Conservation (phyloP, 2,329 filamentous ascomycete species). For the Zymoseptoria pseudotritici region DNA sequence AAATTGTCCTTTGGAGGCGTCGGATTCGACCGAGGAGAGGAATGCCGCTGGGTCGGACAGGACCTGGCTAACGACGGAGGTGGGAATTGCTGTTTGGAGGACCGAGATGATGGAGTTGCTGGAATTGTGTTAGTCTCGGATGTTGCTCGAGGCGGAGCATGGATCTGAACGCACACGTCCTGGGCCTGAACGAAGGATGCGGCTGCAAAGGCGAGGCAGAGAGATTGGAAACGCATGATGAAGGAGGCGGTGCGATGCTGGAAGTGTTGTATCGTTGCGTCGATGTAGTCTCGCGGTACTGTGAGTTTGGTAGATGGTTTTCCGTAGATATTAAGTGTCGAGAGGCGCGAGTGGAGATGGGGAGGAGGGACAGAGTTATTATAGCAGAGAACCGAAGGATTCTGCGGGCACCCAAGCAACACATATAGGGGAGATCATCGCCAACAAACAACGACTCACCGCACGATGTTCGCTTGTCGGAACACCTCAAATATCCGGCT, state of each 20-base stretch:
- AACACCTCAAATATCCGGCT: not conserved
- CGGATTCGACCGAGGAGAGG: slow-evolving; percentile 35
- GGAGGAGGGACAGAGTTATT: too few species aligned
- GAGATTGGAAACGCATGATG: not conserved
- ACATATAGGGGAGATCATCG: not conserved
- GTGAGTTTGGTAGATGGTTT: not conserved
- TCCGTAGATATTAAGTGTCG: too few species aligned
- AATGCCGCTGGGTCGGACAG: slow-evolving; percentile 37
- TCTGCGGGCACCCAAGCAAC: not conserved
- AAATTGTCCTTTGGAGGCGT: slow-evolving; percentile 37
- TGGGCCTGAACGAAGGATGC: not conserved
- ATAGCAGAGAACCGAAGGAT: too few species aligned
- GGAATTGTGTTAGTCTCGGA: not conserved
- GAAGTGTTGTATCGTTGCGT: too few species aligned
- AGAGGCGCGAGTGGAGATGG: too few species aligned
- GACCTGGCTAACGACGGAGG: slow-evolving; percentile 33
- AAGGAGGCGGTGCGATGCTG: not conserved
- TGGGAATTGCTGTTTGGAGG: slow-evolving; percentile 40
- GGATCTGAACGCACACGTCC: not conserved
- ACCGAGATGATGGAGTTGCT: slow-evolving; percentile 35
- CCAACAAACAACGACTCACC: not conserved
- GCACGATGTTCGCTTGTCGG: not conserved
- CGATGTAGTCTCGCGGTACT: not conserved
- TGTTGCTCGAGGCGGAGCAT: not conserved
- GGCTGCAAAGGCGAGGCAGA: not conserved